These are phyloP conservation scores for Acanthamoeba healyi DNA, from an alignment of 208 protist species.

Conservation along the genomic window DNA sequence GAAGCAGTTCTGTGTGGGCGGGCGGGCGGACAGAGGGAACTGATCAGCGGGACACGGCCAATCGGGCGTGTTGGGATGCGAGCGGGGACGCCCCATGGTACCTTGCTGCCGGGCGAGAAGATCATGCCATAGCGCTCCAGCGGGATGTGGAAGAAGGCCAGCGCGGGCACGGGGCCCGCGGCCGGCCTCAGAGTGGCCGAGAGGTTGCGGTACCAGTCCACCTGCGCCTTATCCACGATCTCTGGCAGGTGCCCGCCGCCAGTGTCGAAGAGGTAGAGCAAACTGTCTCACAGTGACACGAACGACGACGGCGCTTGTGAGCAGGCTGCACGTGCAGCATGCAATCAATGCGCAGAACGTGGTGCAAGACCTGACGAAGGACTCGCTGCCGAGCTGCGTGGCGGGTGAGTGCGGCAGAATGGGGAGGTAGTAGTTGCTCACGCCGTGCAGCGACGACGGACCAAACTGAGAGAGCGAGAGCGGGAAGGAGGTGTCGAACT, in stretches of 20 bases:
- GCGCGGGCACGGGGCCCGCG: background rate
- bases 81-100: background rate
- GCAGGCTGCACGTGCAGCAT: no score
- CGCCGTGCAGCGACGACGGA: conserved; percentile 47
- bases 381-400: background rate
- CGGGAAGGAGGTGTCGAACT: conserved; percentile 58
- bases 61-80: no score
- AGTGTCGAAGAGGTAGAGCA: conserved; percentile 46
- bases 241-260: conserved; percentile 2
- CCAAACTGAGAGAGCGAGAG: conserved; percentile 71
- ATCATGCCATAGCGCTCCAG: conserved; percentile 55
- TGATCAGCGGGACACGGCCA: no score
- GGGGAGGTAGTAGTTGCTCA: conserved; percentile 82
- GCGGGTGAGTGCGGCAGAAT: background rate
- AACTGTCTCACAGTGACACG: background rate
- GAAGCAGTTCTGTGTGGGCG: background rate
- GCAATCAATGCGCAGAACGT: background rate
- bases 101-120: conserved; percentile 50
- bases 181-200: background rate
- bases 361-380: background rate
- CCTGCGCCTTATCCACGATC: conserved; percentile 75
- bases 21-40: no score
- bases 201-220: conserved; percentile 74
- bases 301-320: background rate
- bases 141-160: conserved; percentile 83